phyloP scores from a whole-genome alignment of 495 filamentous ascomycete genomes.

The Stereocaulon alpinum region DNA sequence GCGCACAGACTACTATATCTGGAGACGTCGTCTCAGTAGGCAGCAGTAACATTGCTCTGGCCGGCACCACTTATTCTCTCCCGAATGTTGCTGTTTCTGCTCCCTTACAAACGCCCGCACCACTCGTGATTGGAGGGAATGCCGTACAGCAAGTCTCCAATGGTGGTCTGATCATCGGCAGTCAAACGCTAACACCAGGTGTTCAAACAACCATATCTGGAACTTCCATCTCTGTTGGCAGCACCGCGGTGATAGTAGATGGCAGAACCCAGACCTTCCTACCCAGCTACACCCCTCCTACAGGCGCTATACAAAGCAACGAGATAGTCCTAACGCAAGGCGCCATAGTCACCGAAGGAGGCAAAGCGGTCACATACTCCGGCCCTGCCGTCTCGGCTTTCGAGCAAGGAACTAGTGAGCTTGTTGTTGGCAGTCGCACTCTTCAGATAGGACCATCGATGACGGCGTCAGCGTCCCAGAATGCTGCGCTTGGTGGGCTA shows the following conservation, averaged over 20 bases:
- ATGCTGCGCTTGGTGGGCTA: not conserved
- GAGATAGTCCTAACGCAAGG: not conserved
- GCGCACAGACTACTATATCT: conserved; percentile 16
- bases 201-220: not conserved
- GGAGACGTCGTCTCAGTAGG: conserved; percentile 10
- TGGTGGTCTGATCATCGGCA: not conserved
- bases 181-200: not conserved
- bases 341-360: not conserved
- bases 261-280: not conserved
- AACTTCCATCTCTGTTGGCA: not conserved
- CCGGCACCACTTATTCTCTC: not conserved
- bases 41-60: not conserved
- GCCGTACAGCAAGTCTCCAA: not conserved
- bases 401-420: not conserved
- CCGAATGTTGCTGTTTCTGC: not conserved
- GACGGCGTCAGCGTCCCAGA: not conserved
- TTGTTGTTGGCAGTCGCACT: not conserved
- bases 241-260: not conserved
- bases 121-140: not conserved
- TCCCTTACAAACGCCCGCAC: not conserved
- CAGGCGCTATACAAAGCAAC: not conserved
- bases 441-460: not conserved
- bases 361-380: not conserved
- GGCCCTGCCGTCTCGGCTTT: not conserved
- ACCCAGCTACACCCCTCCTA: not conserved